A percentile compares a stretch with the other conserved stretches of the same genome.
Evolutionary conservation across 78 protist species (phyloP).

Genomic region (Dictyostelium firmibasis): DNA sequence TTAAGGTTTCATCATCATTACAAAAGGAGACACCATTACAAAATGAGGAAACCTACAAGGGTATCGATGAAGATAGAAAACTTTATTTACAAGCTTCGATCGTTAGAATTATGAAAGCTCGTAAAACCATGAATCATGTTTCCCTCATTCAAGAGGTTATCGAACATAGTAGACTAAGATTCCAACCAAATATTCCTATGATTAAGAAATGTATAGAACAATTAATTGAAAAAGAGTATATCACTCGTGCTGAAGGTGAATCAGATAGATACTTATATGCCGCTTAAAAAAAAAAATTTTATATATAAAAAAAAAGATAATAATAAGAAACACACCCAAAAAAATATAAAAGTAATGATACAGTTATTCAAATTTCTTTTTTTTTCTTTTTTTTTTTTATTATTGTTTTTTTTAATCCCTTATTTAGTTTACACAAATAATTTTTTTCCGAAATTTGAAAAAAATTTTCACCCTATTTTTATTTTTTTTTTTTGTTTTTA

Average conservation of each 20-base stretch:
- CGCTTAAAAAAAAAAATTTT: neutral
- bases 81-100: slow-evolving; percentile 92
- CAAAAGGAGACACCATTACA: slow-evolving; percentile 69
- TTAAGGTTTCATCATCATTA: slow-evolving; percentile 83
- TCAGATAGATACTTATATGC: slow-evolving; percentile 74
- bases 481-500: too few species aligned
- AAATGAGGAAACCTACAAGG: slow-evolving; percentile 85
- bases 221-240: slow-evolving; percentile 89
- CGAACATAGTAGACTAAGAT: slow-evolving; percentile 69
- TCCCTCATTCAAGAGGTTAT: slow-evolving; percentile 89
- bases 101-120: slow-evolving; percentile 95
- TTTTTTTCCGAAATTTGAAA: too few species aligned
- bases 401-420: too few species aligned
- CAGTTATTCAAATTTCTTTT: too few species aligned
- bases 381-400: too few species aligned
- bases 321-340: neutral
- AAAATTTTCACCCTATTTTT: too few species aligned
- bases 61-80: slow-evolving; percentile 89
- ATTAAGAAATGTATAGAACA: slow-evolving; percentile 91
- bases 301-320: too few species aligned
- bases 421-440: too few species aligned
- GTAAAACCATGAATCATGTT: slow-evolving; percentile 86
- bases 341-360: neutral
- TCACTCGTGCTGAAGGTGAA: slow-evolving; percentile 82
- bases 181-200: slow-evolving; percentile 85